phyloP scores from a whole-genome alignment of 495 filamentous ascomycete genomes.

The Penicillium subrubescens region DNA sequence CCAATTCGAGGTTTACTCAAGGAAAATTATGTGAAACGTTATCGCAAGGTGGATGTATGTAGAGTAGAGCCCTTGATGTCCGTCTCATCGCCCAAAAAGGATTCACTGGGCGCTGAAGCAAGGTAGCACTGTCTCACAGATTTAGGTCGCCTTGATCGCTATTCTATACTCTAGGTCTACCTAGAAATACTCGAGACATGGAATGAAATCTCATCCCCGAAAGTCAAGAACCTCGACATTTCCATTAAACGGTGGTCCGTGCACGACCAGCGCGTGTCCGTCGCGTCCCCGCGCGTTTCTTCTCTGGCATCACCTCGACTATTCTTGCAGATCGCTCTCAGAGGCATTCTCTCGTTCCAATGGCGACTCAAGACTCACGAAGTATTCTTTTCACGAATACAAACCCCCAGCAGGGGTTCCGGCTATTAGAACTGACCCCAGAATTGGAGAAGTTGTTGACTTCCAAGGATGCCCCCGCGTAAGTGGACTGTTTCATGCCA shows the following conservation, averaged over 20 bases:
- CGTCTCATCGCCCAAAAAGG: background rate
- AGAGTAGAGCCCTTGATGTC: background rate
- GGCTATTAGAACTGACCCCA: constrained; percentile 78
- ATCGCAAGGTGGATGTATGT: background rate
- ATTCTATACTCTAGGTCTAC: background rate
- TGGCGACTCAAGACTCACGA: constrained; percentile 62
- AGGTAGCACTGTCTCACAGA: background rate
- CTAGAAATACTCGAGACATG: background rate
- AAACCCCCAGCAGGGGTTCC: constrained; percentile 62
- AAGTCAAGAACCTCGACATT: background rate
- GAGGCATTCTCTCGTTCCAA: constrained; percentile 24
- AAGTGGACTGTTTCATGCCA: constrained; percentile 27
- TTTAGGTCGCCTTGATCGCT: background rate
- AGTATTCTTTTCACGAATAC: constrained; percentile 67
- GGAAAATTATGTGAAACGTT: background rate
- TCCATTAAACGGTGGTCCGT: constrained; percentile 30
- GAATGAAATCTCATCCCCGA: background rate
- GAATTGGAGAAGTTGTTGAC: constrained; percentile 69
- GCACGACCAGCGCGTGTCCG: constrained; percentile 12
- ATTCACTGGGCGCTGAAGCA: background rate
- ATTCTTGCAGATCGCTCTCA: background rate
- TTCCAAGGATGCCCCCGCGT: constrained; percentile 61
- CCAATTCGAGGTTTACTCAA: too few relatives aligned
- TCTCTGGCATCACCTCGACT: constrained; percentile 2
- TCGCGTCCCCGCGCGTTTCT: constrained; percentile 17